These are phyloP conservation scores for Daldinia loculata DNA, from an alignment of 495 filamentous ascomycete genomes.

Conservation along the genomic window DNA sequence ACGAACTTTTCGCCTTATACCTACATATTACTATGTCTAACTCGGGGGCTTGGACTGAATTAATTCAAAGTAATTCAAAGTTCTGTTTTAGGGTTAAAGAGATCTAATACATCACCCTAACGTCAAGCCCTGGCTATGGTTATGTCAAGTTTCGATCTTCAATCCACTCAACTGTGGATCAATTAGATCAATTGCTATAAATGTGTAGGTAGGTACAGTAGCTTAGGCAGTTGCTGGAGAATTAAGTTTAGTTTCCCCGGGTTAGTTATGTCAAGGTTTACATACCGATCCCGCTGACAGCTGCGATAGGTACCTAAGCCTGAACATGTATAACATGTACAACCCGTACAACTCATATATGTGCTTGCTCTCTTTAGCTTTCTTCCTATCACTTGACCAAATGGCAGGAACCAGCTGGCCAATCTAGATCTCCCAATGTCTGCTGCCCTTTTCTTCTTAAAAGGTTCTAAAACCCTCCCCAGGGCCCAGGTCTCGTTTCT, in stretches of 20 bases:
- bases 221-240: background rate
- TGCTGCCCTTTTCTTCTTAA: conserved; percentile 15
- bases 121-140: conserved; percentile 11
- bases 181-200: conserved; percentile 10
- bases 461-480: conserved; percentile 27
- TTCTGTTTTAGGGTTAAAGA: background rate
- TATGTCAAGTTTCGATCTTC: conserved; percentile 32
- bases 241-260: conserved; percentile 11
- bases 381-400: conserved; percentile 19
- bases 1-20: conserved; percentile 24
- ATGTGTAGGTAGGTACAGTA: background rate
- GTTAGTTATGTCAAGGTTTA: conserved; percentile 30
- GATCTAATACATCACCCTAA: conserved; percentile 32
- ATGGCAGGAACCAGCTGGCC: conserved; percentile 5
- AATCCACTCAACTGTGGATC: conserved; percentile 30
- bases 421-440: conserved; percentile 20
- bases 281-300: conserved; percentile 38
- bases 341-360: background rate
- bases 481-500: conserved; percentile 1
- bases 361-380: background rate
- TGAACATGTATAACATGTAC: background rate
- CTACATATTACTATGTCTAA: conserved; percentile 5
- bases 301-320: conserved; percentile 29
- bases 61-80: conserved; percentile 12
- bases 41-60: conserved; percentile 4